These are phyloP conservation scores for Mycena haematopus DNA, from an alignment of 768 basidiomycete genomes.

Conservation along the genomic window DNA sequence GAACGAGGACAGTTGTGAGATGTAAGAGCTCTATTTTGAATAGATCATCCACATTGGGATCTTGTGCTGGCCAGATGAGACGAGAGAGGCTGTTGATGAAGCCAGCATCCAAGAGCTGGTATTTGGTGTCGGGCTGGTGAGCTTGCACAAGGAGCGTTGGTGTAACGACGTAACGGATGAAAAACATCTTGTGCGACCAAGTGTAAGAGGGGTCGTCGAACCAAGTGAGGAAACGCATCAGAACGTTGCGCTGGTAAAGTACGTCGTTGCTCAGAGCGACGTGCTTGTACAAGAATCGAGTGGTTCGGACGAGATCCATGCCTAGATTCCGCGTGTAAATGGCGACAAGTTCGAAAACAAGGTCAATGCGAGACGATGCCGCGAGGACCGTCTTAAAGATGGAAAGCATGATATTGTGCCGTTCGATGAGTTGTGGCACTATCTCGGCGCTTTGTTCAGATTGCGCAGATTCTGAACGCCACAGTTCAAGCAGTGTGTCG, in stretches of 20 bases:
- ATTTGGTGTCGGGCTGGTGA: conserved; percentile 54
- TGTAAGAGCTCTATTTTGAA: conserved; percentile 92
- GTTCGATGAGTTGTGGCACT: conserved; percentile 58
- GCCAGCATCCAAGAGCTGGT: conserved; percentile 72
- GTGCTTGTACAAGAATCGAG: conserved; percentile 86
- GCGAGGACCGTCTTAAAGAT: conserved; percentile 80
- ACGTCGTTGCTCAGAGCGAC: conserved; percentile 76
- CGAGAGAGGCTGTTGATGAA: conserved; percentile 74
- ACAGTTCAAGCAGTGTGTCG: conserved; percentile 74
- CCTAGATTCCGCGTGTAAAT: conserved; percentile 81
- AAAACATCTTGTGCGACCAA: conserved; percentile 79
- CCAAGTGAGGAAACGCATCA: conserved; percentile 86
- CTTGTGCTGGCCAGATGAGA: conserved; percentile 82
- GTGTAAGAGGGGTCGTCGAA: conserved; percentile 70
- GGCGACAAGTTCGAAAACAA: conserved; percentile 87
- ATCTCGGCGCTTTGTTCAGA: conserved; percentile 50
- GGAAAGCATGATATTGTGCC: conserved; percentile 70
- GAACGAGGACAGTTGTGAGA: conserved; percentile 87
- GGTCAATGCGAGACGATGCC: conserved; percentile 78
- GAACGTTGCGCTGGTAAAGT: conserved; percentile 78
- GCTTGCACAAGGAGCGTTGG: conserved; percentile 86
- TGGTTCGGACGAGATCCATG: conserved; percentile 79
- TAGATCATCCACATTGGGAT: conserved; percentile 72
- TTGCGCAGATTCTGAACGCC: conserved; percentile 62
- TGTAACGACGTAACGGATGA: conserved; percentile 84